Conservation (phyloP, 2,329 filamentous ascomycete genomes). For the Scedosporium boydii region DNA sequence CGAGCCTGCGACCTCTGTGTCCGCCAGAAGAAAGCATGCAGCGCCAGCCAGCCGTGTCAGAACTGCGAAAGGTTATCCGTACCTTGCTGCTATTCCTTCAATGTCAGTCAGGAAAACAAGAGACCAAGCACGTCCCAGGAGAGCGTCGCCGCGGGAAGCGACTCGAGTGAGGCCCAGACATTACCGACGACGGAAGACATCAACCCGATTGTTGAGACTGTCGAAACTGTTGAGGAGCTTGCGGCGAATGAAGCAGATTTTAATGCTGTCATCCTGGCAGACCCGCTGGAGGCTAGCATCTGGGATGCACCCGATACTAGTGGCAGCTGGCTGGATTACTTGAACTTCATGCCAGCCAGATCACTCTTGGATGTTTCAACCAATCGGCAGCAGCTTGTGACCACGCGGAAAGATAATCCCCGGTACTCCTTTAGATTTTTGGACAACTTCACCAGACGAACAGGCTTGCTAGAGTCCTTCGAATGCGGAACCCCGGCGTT, state of each 20-base stretch:
- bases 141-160: neutral
- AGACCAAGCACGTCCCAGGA: neutral
- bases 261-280: neutral
- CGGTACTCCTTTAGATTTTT: constrained; percentile 19
- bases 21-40: constrained; percentile 68
- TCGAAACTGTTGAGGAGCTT: neutral
- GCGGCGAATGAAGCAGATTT: neutral
- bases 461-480: constrained; percentile 24
- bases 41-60: constrained; percentile 61
- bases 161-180: neutral
- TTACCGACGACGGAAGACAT: neutral
- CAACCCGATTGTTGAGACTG: neutral
- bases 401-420: neutral
- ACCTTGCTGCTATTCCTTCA: constrained; percentile 42
- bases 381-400: neutral
- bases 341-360: neutral
- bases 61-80: constrained; percentile 50
- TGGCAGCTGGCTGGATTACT: neutral
- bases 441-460: constrained; percentile 24
- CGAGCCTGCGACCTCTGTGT: constrained; percentile 41
- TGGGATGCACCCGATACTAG: neutral
- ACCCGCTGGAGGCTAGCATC: neutral
- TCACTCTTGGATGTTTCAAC: neutral
- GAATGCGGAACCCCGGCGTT: constrained; percentile 24
- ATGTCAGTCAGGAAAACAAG: neutral